These are phyloP conservation scores for Neofusicoccum umdonicola DNA, from an alignment of 2,329 filamentous ascomycete species.

Conservation along the genomic window DNA sequence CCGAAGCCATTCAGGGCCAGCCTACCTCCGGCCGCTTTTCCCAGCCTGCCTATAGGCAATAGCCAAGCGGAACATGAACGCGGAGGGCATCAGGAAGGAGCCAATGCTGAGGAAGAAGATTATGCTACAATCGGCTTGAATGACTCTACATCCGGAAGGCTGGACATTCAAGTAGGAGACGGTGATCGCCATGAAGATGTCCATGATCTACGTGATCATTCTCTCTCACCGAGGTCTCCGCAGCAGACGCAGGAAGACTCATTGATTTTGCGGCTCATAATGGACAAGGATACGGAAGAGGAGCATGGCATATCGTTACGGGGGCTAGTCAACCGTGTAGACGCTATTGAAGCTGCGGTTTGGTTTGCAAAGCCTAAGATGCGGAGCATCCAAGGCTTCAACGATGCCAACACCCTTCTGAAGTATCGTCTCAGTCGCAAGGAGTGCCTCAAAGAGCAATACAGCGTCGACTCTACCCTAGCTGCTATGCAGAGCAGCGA, in stretches of 20 bases:
- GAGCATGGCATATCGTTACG: background rate
- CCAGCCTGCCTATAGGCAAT: background rate
- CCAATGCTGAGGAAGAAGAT: background rate
- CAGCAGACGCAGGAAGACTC: background rate
- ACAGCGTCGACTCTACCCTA: background rate
- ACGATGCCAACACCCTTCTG: background rate
- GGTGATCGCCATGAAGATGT: too few species aligned
- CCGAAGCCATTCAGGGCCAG: slow-evolving; percentile 3
- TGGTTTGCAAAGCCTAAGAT: background rate
- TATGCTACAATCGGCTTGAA: background rate
- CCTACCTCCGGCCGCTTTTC: slow-evolving; percentile 6
- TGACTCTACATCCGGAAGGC: too few species aligned
- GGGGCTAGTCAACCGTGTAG: background rate
- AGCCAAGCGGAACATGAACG: too few species aligned
- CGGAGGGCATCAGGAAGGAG: background rate
- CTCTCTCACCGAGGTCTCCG: background rate
- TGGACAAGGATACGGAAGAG: background rate
- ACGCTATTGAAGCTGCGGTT: background rate
- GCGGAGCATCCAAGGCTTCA: background rate
- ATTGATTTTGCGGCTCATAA: background rate
- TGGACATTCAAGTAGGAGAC: too few species aligned
- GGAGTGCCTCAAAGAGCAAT: background rate
- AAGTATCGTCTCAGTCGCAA: background rate
- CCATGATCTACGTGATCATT: too few species aligned
- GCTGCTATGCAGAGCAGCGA: background rate